These are phyloP conservation scores for Mycena leptocephala DNA, from an alignment of 768 basidiomycete genomes.

Conservation along the genomic window DNA sequence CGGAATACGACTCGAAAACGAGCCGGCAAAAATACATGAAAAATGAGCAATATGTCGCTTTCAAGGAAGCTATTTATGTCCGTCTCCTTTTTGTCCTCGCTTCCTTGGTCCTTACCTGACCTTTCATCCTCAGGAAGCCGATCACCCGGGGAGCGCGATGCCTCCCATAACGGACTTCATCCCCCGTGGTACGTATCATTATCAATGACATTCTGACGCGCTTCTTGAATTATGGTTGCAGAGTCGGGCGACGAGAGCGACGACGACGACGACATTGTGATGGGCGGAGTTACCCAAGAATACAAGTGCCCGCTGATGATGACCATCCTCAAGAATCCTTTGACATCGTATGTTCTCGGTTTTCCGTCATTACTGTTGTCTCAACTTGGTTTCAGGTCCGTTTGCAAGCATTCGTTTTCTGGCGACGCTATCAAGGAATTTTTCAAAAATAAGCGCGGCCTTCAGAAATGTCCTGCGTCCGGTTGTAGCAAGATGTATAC, in stretches of 20 bases:
- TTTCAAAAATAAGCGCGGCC: conserved; percentile 58
- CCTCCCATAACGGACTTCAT: conserved; percentile 86
- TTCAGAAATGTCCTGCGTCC: conserved; percentile 76
- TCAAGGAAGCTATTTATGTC: conserved; percentile 81
- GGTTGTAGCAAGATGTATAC: conserved; percentile 79
- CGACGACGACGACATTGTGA: conserved; percentile 90
- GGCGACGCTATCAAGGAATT: conserved; percentile 77
- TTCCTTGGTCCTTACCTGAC: neutral
- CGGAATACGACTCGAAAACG: conserved; percentile 73
- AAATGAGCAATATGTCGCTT: conserved; percentile 69
- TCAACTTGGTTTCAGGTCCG: conserved; percentile 32
- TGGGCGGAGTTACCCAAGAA: conserved; percentile 89
- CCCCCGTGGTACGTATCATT: conserved; percentile 68
- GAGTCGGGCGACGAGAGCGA: conserved; percentile 89
- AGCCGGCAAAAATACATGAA: conserved; percentile 87
- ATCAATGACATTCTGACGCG: neutral
- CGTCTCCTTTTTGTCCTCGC: conserved; percentile 41
- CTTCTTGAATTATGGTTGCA: conserved; percentile 46
- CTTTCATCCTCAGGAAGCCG: conserved; percentile 68
- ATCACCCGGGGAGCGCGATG: conserved; percentile 77
- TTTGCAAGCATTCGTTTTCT: conserved; percentile 91
- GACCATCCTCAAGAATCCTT: conserved; percentile 76
- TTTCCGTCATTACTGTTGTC: conserved; percentile 18
- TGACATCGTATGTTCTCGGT: conserved; percentile 78
- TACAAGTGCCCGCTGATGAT: conserved; percentile 91